A percentile compares a stretch with the other conserved stretches of the same genome.
phyloP scores from a whole-genome alignment of 2,329 filamentous ascomycete species.

The Talaromyces sp. region DNA sequence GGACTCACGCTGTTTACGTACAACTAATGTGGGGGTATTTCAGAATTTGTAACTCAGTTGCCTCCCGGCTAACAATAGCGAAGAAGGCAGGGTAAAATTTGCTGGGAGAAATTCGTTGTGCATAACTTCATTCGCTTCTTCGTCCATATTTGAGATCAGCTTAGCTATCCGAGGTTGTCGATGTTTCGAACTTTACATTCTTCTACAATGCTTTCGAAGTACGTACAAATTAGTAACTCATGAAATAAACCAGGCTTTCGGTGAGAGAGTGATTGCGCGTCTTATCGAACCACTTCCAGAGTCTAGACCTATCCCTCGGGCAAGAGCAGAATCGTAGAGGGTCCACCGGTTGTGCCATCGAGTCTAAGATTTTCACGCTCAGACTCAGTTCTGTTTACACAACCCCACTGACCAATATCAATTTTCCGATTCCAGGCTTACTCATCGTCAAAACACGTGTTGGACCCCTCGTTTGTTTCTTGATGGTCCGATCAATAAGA shows the following conservation, averaged over 20 bases:
- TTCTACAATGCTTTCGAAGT: too few relatives aligned
- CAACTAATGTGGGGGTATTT: constrained; percentile 4
- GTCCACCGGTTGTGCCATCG: background rate
- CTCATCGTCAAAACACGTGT: background rate
- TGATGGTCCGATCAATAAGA: constrained; percentile 3
- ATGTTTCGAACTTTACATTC: too few relatives aligned
- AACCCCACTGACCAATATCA: background rate
- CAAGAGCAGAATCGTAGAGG: background rate
- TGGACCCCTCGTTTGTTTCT: constrained; percentile 1
- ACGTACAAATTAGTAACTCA: too few relatives aligned
- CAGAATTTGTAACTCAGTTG: background rate
- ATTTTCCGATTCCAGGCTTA: background rate
- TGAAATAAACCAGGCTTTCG: background rate
- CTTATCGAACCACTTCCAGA: background rate
- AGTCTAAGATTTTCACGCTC: background rate
- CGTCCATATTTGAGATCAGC: background rate
- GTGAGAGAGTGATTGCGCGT: background rate
- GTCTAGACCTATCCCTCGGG: background rate
- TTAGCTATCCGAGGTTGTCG: background rate
- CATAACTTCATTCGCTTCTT: background rate
- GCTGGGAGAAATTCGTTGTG: background rate
- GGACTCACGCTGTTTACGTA: constrained; percentile 40
- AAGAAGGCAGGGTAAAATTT: background rate
- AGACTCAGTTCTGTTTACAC: background rate
- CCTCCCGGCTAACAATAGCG: background rate